Percentiles rank a stretch among this genome's conserved stretches.
Conservation (phyloP, 2,329 filamentous ascomycete genomes). For the Fusarium nematophilum region DNA sequence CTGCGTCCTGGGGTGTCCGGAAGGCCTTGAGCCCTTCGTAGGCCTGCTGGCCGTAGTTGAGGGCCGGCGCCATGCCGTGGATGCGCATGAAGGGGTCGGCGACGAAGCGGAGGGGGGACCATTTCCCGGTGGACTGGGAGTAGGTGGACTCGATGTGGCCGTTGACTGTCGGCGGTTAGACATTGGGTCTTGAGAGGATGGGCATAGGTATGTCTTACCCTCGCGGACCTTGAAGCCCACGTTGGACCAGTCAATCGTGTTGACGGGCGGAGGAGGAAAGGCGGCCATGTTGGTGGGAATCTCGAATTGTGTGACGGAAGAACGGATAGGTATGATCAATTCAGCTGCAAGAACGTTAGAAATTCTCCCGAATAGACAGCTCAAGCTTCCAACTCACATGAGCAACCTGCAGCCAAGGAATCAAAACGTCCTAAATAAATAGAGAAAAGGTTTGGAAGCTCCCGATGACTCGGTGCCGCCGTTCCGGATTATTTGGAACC, state of each 20-base stretch:
- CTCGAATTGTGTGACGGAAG: background rate
- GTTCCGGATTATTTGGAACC: background rate
- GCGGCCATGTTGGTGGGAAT: slow-evolving; percentile 54
- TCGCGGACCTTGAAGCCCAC: slow-evolving; percentile 94
- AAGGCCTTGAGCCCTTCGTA: slow-evolving; percentile 99
- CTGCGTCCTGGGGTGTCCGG: slow-evolving; percentile 75
- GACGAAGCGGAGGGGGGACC: slow-evolving; percentile 83
- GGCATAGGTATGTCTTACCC: slow-evolving; percentile 62
- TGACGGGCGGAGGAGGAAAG: slow-evolving; percentile 82
- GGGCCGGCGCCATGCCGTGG: slow-evolving; percentile 92
- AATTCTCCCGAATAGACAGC: background rate
- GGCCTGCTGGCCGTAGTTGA: slow-evolving; percentile 98
- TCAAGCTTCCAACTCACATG: slow-evolving; percentile 21
- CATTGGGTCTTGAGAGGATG: background rate
- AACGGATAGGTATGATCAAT: background rate
- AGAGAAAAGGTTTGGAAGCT: background rate
- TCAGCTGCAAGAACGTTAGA: background rate
- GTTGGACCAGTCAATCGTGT: slow-evolving; percentile 92
- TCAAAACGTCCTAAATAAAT: background rate
- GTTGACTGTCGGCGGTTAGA: slow-evolving; percentile 73
- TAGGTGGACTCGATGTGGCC: slow-evolving; percentile 93
- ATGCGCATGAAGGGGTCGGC: slow-evolving; percentile 85
- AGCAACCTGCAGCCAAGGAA: background rate
- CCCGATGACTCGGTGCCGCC: slow-evolving; percentile 2
- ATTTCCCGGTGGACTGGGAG: slow-evolving; percentile 77